Base-by-base conservation (phyloP, 2,329 filamentous ascomycete species). In the Blumeriella jaapii region DNA sequence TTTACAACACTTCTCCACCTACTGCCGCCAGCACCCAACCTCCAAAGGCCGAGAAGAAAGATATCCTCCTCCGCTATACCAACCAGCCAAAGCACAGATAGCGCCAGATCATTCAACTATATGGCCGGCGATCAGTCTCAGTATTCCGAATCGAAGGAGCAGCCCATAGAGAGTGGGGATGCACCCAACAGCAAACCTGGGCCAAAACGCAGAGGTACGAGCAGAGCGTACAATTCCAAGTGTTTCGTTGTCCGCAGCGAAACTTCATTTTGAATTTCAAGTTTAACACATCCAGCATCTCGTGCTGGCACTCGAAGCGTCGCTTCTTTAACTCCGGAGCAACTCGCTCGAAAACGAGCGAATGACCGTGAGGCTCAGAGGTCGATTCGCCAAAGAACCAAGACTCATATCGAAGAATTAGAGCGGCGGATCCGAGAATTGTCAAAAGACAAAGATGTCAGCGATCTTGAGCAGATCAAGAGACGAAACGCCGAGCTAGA, bases 311-410 rank as follows among this genome's bases (percentile, higher is more conserved):
- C 80, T 40, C 74, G 85, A 47, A 86, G 82, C 45, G 86, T 93
- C 37, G 84, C 85, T 45, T 89, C 82, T 52, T 68, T 94, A 54
- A 93, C 83, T 13, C 81, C 83, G 10, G 81, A 84, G 44, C 86
- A 94, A 60, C 71, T 94, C 39, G 82, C 81, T 20, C 79, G 86
- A 56, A 94, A 94, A 65, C 71, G 86, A 45, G 83, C 84, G 54
- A 93, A 93, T 62, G 86, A 94, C 57, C 74, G 86, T 42, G 84
- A 93, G 59, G 86, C 86, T 26, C 86, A 94, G 61, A 73, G 86
- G 31, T 83, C 82, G 26, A 93, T 93, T 45, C 70, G 86, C 31
- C 82, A 85, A 57, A 72, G 86, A 48, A 93, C 84, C 20, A 87
- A 85, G 61, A 74, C 81, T 53, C 82, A 85, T 56, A 93, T 93